Evolutionary conservation across 306 rosid species (phyloP).

Genomic region (Pterocarpus macrocarpus): DNA sequence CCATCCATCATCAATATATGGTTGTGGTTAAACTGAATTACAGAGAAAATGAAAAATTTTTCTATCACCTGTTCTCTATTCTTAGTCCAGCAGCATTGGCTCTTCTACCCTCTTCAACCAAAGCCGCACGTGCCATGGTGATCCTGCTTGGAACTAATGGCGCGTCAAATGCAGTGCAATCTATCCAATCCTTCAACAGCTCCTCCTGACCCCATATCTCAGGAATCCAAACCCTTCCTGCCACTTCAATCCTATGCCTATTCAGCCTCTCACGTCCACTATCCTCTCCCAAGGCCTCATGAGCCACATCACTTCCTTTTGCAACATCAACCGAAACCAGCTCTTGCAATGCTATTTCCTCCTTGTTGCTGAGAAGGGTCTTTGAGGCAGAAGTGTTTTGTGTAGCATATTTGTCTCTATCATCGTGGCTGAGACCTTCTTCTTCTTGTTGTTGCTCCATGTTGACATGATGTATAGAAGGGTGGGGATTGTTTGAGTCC

Average conservation of each 20-base stretch:
- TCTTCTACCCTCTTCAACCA: constrained; percentile 71
- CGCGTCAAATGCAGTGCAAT: constrained; percentile 86
- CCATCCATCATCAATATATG: constrained; percentile 13
- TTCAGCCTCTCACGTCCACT: constrained; percentile 81
- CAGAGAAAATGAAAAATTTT: constrained; percentile 33
- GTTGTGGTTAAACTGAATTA: constrained; percentile 37
- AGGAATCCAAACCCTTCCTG: constrained; percentile 91
- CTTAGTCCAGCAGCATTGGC: constrained; percentile 64
- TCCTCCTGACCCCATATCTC: constrained; percentile 97
- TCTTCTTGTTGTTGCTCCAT: constrained; percentile 28
- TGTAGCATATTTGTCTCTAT: background rate
- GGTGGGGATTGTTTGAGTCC: constrained; percentile 40
- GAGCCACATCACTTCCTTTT: background rate
- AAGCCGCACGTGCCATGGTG: constrained; percentile 72
- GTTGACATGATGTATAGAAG: constrained; percentile 32
- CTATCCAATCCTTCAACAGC: constrained; percentile 83
- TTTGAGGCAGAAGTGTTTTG: background rate
- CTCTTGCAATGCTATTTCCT: constrained; percentile 37
- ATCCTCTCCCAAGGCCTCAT: constrained; percentile 46
- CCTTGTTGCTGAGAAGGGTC: constrained; percentile 25
- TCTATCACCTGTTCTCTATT: constrained; percentile 79
- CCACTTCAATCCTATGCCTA: constrained; percentile 74
- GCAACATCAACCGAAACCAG: background rate
- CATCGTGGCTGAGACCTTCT: background rate
- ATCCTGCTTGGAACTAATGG: constrained; percentile 70